Base-by-base conservation (phyloP, 169 alveolate species). In the Eimeria sp. region DNA sequence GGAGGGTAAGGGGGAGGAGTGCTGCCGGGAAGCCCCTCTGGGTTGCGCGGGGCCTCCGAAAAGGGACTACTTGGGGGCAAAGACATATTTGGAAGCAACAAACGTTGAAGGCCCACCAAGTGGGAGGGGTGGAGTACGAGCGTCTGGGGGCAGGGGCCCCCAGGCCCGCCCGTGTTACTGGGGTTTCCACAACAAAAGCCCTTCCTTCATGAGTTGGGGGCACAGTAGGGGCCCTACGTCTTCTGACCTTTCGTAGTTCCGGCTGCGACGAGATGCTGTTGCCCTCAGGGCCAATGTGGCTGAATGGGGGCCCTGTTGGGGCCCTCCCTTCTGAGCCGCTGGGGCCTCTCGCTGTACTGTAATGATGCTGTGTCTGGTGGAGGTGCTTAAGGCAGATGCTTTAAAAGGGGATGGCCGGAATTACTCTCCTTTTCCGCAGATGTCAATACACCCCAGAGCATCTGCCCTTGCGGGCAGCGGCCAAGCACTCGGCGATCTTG, bases 111-210 rank as follows among this genome's bases (percentile, higher is more conserved):
- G 40, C 30, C 76, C 61, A 54, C 61, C 5, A 22, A 11, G 40
- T 6, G 76, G 25, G 13, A 13, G 25, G 27, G 25, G 14, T 11
- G 7, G 27, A 67, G 27, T 18, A 4, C 22, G 76, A 22, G 76
- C 76, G 40, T 22, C 76, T 6, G 40, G 76, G 45, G 76, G 76
- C 76, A 4, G 76, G 76, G 76, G 76, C 76, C 76, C 76, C 76
- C 76, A 67, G 45, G 3, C 4, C 34, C 40, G 76, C 40, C 76
- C 27, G 40, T 27, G 5, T 5, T 67, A 67, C 76, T 27, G 76
- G 34, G 27, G 76, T 30, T 67, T 67, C 40, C 14, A 4, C 27
- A 67, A 67, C 61, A 22, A 30, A 43, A 43, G 34, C 76, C 76
- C 43, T 27, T 27, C 76, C 76, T 67, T 27, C 27, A 67, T 25